Conservation (phyloP, 176 grass and related monocot species). For the Zea luxurians region DNA sequence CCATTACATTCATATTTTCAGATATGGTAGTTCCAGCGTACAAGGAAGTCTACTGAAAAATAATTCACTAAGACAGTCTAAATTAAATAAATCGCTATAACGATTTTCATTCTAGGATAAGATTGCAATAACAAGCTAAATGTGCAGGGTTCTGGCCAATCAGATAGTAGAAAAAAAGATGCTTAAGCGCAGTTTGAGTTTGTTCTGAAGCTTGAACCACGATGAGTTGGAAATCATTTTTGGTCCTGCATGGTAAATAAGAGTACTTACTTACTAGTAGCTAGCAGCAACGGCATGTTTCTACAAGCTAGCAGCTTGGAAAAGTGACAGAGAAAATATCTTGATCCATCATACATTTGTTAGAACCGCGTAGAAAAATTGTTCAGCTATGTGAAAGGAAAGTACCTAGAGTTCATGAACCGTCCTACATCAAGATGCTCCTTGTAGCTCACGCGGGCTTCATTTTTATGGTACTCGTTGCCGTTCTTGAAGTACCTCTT, state of each 20-base stretch:
- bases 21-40: neutral
- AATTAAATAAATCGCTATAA: neutral
- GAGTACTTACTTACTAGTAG: neutral
- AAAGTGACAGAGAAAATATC: neutral
- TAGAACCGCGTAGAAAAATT: neutral
- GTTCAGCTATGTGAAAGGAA: neutral
- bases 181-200: neutral
- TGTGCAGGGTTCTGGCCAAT: neutral
- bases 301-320: neutral
- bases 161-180: neutral
- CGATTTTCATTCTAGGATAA: neutral
- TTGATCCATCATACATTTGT: neutral
- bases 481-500: conserved; percentile 42
- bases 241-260: neutral
- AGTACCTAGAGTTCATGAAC: conserved; percentile 71
- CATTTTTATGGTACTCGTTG: conserved; percentile 46
- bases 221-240: neutral
- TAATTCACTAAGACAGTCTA: neutral
- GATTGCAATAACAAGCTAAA: neutral
- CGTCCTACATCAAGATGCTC: conserved; percentile 62
- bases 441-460: conserved; percentile 57
- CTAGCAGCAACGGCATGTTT: neutral
- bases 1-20: neutral
- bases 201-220: neutral
- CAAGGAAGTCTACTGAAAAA: neutral